Percentiles rank a stretch among this genome's conserved stretches.
These are phyloP conservation scores for Globisporangium emineosum DNA, from an alignment of 352 stramenopile species.

Conservation along the genomic window DNA sequence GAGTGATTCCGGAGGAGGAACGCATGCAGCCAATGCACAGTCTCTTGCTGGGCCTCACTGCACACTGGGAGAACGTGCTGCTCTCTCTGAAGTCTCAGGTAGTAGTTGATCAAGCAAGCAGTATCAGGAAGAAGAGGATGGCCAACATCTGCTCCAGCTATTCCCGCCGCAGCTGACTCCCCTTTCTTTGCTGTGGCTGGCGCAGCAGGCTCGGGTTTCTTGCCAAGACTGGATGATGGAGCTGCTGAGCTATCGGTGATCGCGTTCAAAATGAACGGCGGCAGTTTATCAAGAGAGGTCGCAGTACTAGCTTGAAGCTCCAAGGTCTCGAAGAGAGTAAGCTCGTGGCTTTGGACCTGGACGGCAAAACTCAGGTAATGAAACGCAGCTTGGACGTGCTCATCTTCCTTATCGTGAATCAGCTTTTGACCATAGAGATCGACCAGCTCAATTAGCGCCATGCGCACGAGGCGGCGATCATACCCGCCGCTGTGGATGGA, in stretches of 20 bases:
- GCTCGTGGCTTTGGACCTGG: constrained; percentile 37
- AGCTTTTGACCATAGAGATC: constrained; percentile 53
- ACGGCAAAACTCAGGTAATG: constrained; percentile 63
- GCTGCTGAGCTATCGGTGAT: constrained; percentile 15
- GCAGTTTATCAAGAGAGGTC: constrained; percentile 42
- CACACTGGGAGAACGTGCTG: constrained; percentile 37
- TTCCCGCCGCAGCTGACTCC: constrained; percentile 3
- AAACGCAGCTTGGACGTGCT: constrained; percentile 66
- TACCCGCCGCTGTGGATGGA: constrained; percentile 48
- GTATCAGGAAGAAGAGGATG: constrained; percentile 14
- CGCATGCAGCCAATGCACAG: constrained; percentile 36
- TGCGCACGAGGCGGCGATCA: constrained; percentile 48
- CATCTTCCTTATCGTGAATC: constrained; percentile 34
- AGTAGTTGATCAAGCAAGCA: constrained; percentile 54
- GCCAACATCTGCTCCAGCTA: neutral
- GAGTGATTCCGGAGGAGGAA: constrained; percentile 64
- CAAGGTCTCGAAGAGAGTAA: constrained; percentile 52
- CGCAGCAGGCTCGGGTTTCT: constrained; percentile 6
- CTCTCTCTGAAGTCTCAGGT: constrained; percentile 47
- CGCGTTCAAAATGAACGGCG: constrained; percentile 32
- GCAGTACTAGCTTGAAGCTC: constrained; percentile 52
- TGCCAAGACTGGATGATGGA: neutral
- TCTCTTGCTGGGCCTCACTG: constrained; percentile 32
- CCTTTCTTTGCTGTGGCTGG: constrained; percentile 6
- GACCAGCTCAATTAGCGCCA: constrained; percentile 60